These are phyloP conservation scores for Globisporangium echinulatum DNA, from an alignment of 352 stramenopile genomes.

Conservation along the genomic window DNA sequence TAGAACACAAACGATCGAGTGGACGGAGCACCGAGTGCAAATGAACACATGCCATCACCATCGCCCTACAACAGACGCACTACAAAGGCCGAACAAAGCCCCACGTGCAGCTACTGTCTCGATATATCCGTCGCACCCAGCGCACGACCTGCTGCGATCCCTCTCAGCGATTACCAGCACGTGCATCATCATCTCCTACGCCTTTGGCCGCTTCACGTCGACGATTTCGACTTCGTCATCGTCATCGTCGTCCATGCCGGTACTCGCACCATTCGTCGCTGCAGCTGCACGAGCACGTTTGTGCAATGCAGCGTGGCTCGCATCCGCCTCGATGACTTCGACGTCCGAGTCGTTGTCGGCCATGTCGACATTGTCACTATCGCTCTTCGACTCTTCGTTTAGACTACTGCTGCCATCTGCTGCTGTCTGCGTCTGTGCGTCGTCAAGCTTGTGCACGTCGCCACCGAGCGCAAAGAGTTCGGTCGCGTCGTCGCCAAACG, in stretches of 20 bases:
- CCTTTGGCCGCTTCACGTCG: constrained; percentile 13
- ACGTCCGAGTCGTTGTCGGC: constrained; percentile 24
- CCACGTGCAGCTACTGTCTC: too few relatives aligned
- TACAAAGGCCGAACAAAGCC: too few relatives aligned
- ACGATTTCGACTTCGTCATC: constrained; percentile 11
- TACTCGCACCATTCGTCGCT: background rate
- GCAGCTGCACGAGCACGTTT: constrained; percentile 5
- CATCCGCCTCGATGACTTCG: constrained; percentile 21
- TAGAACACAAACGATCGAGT: too few relatives aligned
- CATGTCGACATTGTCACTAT: constrained; percentile 25
- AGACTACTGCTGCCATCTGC: background rate
- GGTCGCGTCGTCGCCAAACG: constrained; percentile 62
- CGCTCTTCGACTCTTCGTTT: constrained; percentile 23
- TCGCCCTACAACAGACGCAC: too few relatives aligned
- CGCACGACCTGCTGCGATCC: too few relatives aligned
- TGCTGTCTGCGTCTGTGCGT: constrained; percentile 6
- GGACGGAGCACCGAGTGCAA: too few relatives aligned
- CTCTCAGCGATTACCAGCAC: too few relatives aligned
- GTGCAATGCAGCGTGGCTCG: background rate
- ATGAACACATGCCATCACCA: too few relatives aligned
- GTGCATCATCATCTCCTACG: background rate
- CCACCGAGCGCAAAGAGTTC: constrained; percentile 75
- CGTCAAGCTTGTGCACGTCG: constrained; percentile 53
- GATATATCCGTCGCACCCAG: too few relatives aligned
- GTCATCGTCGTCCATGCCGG: constrained; percentile 1